Conservation (phyloP, 306 rosid species). For the Dryas drummondii region DNA sequence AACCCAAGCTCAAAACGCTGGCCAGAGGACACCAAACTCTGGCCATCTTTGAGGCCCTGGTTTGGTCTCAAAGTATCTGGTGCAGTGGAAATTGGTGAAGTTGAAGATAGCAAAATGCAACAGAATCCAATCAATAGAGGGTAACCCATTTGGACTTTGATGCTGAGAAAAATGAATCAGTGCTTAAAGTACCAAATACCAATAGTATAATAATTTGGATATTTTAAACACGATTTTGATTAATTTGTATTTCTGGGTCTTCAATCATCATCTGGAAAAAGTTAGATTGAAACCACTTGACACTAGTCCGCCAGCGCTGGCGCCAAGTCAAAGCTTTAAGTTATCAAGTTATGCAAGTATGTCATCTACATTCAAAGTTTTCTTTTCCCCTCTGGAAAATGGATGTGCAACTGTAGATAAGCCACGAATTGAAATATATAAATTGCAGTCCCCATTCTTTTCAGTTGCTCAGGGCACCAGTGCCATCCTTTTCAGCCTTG, state of each 20-base stretch:
- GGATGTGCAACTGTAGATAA: too few relatives aligned
- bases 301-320: too few relatives aligned
- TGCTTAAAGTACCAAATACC: not conserved
- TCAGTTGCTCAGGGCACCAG: not conserved
- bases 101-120: conserved; percentile 13
- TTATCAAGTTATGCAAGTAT: too few relatives aligned
- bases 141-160: conserved; percentile 11
- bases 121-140: conserved; percentile 9
- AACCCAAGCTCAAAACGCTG: conserved; percentile 27
- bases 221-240: not conserved
- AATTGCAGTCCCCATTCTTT: not conserved
- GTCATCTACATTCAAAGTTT: too few relatives aligned
- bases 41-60: conserved; percentile 20
- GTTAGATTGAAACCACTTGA: not conserved
- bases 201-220: not conserved
- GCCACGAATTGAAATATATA: too few relatives aligned
- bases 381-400: too few relatives aligned
- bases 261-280: not conserved
- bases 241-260: not conserved
- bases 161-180: not conserved
- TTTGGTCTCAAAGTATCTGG: conserved; percentile 23
- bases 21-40: conserved; percentile 31
- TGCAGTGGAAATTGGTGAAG: conserved; percentile 17
- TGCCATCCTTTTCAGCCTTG: not conserved
- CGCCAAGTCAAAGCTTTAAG: not conserved